Evolutionary conservation across 257 asterid genomes (phyloP).

Genomic region (Capsicum baccatum): DNA sequence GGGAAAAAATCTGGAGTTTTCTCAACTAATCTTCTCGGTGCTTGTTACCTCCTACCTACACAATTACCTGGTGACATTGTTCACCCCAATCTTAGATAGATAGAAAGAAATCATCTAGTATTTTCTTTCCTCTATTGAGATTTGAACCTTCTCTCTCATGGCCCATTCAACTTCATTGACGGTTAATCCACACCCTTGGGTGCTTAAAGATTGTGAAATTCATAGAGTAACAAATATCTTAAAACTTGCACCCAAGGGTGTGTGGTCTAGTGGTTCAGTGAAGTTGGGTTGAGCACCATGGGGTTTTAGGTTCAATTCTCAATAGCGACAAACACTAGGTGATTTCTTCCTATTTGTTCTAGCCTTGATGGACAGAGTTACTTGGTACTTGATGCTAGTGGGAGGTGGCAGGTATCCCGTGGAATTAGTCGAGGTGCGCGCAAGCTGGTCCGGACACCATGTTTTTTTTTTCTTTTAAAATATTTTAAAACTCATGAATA

Average conservation of each 20-base stretch:
- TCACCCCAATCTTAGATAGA: not conserved
- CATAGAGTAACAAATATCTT: not conserved
- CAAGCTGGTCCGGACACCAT: too few relatives aligned
- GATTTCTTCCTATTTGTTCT: too few relatives aligned
- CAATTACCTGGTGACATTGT: not conserved
- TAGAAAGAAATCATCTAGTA: not conserved
- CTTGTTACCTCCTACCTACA: not conserved
- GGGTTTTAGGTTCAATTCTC: too few relatives aligned
- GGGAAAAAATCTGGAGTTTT: not conserved
- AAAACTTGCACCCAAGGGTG: not conserved
- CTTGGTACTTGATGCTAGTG: too few relatives aligned
- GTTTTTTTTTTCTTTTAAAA: too few relatives aligned
- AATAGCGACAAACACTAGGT: too few relatives aligned
- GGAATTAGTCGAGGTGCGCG: too few relatives aligned
- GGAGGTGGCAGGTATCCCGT: too few relatives aligned
- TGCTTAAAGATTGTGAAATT: not conserved
- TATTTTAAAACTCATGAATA: slow-evolving; percentile 9
- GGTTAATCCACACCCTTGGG: not conserved
- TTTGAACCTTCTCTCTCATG: not conserved
- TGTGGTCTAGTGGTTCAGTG: too few relatives aligned
- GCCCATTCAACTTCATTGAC: not conserved
- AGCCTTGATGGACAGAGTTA: too few relatives aligned
- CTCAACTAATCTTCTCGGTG: not conserved
- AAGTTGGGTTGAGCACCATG: too few relatives aligned
- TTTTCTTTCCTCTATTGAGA: not conserved